A percentile compares a stretch with the other conserved stretches of the same genome.
Conservation (phyloP, 2,329 filamentous ascomycete species). For the Talaromyces sp. region DNA sequence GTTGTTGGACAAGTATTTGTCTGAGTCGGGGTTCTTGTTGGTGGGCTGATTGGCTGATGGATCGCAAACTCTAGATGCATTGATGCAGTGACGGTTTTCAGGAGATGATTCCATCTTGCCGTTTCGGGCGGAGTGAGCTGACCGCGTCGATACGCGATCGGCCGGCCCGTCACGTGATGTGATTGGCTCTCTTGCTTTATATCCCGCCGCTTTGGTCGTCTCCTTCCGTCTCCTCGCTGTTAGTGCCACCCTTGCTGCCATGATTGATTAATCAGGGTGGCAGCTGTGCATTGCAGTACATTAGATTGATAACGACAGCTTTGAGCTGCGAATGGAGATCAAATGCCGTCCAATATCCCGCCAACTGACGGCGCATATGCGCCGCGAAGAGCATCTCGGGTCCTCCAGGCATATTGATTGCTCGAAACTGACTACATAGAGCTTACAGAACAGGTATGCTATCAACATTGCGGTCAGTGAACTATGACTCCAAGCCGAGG, state of each 20-base stretch:
- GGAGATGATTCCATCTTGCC: slow-evolving; percentile 13
- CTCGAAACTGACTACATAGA: neutral
- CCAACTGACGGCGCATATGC: neutral
- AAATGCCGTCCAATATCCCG: neutral
- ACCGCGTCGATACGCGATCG: neutral
- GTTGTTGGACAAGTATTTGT: neutral
- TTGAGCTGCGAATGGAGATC: neutral
- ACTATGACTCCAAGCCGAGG: neutral
- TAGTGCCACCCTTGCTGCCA: neutral
- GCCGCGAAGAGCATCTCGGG: neutral
- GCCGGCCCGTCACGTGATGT: neutral
- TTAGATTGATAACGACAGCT: neutral
- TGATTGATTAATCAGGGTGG: neutral
- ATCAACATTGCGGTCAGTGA: neutral
- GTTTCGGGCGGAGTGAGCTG: neutral
- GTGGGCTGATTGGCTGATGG: neutral
- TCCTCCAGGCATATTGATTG: neutral
- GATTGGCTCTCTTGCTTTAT: neutral
- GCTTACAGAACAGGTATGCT: neutral
- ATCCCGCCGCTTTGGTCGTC: neutral
- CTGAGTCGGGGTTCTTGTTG: neutral
- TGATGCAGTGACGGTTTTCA: neutral
- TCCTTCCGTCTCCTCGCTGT: neutral
- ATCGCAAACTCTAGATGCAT: neutral
- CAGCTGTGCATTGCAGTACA: neutral